Conservation (phyloP, 1,139 yeast species). For the Protomyces inundatus region DNA sequence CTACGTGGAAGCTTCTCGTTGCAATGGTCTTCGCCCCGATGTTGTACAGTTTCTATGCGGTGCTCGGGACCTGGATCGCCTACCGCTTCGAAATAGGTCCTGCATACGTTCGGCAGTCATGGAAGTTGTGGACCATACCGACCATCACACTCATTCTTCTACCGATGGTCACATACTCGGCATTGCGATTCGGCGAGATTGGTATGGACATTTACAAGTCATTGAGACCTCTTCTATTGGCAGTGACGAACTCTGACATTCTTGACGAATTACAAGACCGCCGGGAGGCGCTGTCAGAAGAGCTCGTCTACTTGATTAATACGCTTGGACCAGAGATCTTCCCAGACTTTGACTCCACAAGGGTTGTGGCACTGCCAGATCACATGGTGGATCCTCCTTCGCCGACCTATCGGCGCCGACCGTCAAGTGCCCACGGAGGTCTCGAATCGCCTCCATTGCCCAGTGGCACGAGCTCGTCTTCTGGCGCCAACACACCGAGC, state of each 20-base stretch:
- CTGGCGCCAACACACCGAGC: slow-evolving; percentile 9
- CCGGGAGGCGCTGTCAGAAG: slow-evolving; percentile 51
- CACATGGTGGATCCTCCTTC: slow-evolving; percentile 10
- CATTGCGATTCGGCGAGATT: slow-evolving; percentile 82
- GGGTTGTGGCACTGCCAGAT: slow-evolving; percentile 27
- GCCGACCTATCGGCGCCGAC: neutral
- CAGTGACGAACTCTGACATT: slow-evolving; percentile 40
- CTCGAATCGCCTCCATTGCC: slow-evolving; percentile 6
- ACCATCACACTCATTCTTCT: slow-evolving; percentile 51
- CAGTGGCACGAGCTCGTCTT: slow-evolving; percentile 1
- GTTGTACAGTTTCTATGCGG: slow-evolving; percentile 72
- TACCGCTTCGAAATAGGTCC: slow-evolving; percentile 32
- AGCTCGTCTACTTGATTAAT: slow-evolving; percentile 64
- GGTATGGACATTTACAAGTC: slow-evolving; percentile 84
- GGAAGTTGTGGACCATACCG: slow-evolving; percentile 42
- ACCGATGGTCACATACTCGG: slow-evolving; percentile 75
- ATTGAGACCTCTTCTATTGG: slow-evolving; percentile 70
- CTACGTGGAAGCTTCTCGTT: slow-evolving; percentile 92
- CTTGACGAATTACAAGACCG: slow-evolving; percentile 53
- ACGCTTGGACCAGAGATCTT: slow-evolving; percentile 70
- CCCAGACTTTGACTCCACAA: slow-evolving; percentile 58
- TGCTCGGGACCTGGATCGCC: slow-evolving; percentile 51
- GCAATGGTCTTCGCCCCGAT: slow-evolving; percentile 86
- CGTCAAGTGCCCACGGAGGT: slow-evolving; percentile 4
- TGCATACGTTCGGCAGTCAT: slow-evolving; percentile 16